Percentiles rank a stretch among this genome's conserved stretches.
phyloP scores from a whole-genome alignment of 371 early-diverging fungal genomes.

The Saksenaea oblongispora region DNA sequence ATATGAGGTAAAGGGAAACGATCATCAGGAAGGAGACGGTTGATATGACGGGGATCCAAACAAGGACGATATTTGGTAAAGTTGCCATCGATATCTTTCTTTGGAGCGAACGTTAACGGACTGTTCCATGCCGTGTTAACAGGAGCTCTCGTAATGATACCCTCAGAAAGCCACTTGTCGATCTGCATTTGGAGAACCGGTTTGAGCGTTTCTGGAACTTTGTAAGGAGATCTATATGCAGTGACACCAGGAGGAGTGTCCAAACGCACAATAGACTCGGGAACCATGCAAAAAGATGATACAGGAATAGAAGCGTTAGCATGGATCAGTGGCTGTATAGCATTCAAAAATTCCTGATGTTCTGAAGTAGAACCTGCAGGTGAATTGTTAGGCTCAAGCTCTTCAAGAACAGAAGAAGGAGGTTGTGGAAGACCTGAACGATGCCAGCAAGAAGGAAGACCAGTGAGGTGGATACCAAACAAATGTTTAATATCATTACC shows the following conservation, averaged over 20 bases:
- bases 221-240: too few species aligned
- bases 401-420: too few species aligned
- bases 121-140: constrained; percentile 16
- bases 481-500: too few species aligned
- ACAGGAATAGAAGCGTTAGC: constrained; percentile 10
- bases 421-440: too few species aligned
- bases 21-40: neutral
- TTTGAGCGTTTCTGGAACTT: too few species aligned
- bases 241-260: neutral
- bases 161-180: constrained; percentile 9
- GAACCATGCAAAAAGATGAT: constrained; percentile 17
- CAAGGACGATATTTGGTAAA: constrained; percentile 1
- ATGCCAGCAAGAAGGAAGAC: too few species aligned
- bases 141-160: constrained; percentile 5
- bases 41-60: constrained; percentile 1
- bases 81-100: constrained; percentile 19
- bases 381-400: constrained; percentile 19
- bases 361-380: constrained; percentile 12
- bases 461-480: too few species aligned
- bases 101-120: constrained; percentile 25
- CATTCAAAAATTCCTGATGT: constrained; percentile 8
- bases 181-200: too few species aligned
- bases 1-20: constrained; percentile 5
- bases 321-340: constrained; percentile 7
- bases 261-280: constrained; percentile 12